Evolutionary conservation across 1,284 basidiomycete genomes (phyloP).

Genomic region (Amylostereum areolatum): DNA sequence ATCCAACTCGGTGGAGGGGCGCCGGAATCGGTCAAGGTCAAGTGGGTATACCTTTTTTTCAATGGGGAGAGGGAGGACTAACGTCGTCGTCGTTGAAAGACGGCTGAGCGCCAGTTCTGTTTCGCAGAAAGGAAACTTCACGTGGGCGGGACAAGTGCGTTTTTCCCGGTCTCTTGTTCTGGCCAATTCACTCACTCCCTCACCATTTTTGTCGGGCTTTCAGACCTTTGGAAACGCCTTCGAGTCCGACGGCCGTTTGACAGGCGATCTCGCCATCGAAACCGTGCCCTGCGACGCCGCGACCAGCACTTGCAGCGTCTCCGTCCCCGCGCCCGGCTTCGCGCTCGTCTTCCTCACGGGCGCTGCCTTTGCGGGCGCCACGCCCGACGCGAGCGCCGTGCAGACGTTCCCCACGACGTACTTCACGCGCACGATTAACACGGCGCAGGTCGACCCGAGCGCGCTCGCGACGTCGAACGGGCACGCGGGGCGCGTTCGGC

Average conservation of each 20-base stretch:
- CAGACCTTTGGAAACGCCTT: conserved; percentile 67
- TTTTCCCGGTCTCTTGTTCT: not conserved
- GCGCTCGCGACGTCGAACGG: conserved; percentile 21
- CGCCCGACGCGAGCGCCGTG: conserved; percentile 23
- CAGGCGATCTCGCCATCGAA: conserved; percentile 43
- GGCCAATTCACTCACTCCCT: not conserved
- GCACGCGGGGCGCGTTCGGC: conserved; percentile 12
- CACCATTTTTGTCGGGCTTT: not conserved
- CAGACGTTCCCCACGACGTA: conserved; percentile 53
- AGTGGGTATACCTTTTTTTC: conserved; percentile 29
- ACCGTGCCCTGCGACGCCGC: conserved; percentile 46
- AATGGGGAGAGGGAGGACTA: not conserved
- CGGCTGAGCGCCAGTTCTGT: conserved; percentile 50
- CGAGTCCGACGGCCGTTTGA: conserved; percentile 55
- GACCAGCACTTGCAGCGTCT: conserved; percentile 49
- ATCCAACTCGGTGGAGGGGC: conserved; percentile 39
- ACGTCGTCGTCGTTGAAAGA: conserved; percentile 21
- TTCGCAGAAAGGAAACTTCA: conserved; percentile 62
- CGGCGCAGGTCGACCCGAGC: conserved; percentile 32
- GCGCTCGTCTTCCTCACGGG: conserved; percentile 69
- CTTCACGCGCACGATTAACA: conserved; percentile 43
- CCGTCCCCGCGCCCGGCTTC: conserved; percentile 64
- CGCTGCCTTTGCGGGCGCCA: conserved; percentile 32
- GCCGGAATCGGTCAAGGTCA: conserved; percentile 43
- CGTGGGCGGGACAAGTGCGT: conserved; percentile 60